Evolutionary conservation across 2,329 filamentous ascomycete genomes (phyloP), one percentile per base, ranked within the genome.

Genomic region (Diaporthe velutina): DNA sequence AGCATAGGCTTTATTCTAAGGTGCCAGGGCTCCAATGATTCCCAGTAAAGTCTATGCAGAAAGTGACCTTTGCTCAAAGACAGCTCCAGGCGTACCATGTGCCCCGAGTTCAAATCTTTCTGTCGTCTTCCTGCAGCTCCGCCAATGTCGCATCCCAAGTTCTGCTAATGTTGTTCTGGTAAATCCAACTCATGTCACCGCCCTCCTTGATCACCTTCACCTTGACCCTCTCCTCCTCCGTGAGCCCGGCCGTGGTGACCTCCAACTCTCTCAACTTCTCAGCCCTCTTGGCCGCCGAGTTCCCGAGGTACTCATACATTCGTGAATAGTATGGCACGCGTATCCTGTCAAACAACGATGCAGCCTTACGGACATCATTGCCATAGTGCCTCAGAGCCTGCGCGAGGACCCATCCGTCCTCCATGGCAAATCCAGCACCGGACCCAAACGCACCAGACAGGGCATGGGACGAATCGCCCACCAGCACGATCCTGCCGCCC

Each of bases 381-480:
- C 77, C 74, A 70, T 75, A 80, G 19, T 77, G 76, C 35, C 74
- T 73, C 15, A 82, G 77, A 9, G 79, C 78, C 52, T 78, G 80
- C 13, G 80, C 80, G 17, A 82, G 71, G 1, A 80, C 74, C 78
- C 78, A 82, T 2, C 80, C 80, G 28, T 81, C 78, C 70, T 84
- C 83, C 61, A 84, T 78, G 3, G 83, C 83, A n/a, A 84, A 85
- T 0, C 82, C 83, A 0, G 83, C 83, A 0, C 83, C 83, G 0
- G 83, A 82, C 0, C 83, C 83, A 54, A 85, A 85, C 0, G 83
- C 83, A 0, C 87, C 87, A 0, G 87, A 88, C 0, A 90, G 82
- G 0, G 89, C 87, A 78, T 91, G 89, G 1, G 88, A 90, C 0
- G 88, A 85, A 76, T 91, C 89, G 12, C 89, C 89, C 0, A 90